Conservation (phyloP, 1,139 yeast species). For the Meyerozyma carpophila region DNA sequence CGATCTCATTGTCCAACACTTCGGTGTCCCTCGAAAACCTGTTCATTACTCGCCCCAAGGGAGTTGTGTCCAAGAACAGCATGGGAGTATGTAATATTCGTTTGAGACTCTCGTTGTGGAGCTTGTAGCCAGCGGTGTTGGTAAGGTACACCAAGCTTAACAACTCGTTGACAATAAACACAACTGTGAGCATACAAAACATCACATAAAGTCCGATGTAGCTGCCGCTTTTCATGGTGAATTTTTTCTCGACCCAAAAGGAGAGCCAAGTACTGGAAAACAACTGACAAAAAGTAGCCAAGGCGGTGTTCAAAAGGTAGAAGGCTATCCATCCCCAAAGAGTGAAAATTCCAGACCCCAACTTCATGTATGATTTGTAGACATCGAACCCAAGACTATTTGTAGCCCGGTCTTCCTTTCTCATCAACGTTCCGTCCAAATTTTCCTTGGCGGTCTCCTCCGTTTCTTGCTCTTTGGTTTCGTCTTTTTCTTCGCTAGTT, state of each 20-base stretch:
- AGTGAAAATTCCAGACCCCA: slow-evolving; percentile 1
- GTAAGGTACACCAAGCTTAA: slow-evolving; percentile 1
- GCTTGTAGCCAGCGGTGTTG: background rate
- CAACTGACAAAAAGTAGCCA: background rate
- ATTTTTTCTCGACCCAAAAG: slow-evolving; percentile 3
- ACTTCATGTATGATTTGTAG: slow-evolving; percentile 2
- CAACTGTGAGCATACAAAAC: slow-evolving; percentile 1
- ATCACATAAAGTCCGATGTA: slow-evolving; percentile 4
- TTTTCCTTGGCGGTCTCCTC: slow-evolving; percentile 4
- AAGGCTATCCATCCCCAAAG: background rate
- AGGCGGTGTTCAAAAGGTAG: background rate
- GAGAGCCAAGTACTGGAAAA: slow-evolving; percentile 4
- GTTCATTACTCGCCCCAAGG: slow-evolving; percentile 5
- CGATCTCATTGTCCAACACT: slow-evolving; percentile 4
- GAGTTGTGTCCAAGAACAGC: slow-evolving; percentile 4
- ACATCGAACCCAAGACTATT: slow-evolving; percentile 18
- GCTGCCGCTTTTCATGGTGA: background rate
- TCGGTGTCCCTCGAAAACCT: slow-evolving; percentile 5
- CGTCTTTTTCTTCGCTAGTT: slow-evolving; percentile 6
- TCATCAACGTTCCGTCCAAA: background rate
- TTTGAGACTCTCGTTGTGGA: slow-evolving; percentile 1
- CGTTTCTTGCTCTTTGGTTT: slow-evolving; percentile 6
- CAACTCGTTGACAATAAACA: background rate
- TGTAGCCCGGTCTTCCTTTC: slow-evolving; percentile 24
- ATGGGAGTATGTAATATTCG: slow-evolving; percentile 3